Evolutionary conservation across 73 alveolate genomes (phyloP).

Genomic region (Paramecium tetraurelia): DNA sequence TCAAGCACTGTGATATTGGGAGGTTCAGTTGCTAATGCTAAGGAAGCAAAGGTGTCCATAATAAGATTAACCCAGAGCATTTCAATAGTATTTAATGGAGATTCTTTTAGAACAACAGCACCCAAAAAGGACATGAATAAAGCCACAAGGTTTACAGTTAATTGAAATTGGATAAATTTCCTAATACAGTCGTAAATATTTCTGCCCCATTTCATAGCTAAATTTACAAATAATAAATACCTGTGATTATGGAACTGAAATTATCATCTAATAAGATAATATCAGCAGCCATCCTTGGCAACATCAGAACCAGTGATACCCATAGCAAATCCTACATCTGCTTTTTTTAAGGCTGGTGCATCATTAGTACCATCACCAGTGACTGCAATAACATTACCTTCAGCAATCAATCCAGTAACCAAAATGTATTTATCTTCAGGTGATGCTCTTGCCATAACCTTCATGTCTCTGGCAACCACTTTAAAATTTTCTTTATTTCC

Average conservation of each 20-base stretch:
- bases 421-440: conserved; percentile 89
- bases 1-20: conserved; percentile 79
- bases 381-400: conserved; percentile 87
- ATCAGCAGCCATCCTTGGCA: conserved; percentile 86
- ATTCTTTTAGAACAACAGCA: conserved; percentile 71
- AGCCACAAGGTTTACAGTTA: conserved; percentile 82
- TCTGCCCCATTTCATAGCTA: conserved; percentile 84
- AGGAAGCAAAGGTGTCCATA: conserved; percentile 87
- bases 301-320: conserved; percentile 79
- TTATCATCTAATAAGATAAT: conserved; percentile 80
- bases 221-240: neutral
- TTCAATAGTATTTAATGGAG: conserved; percentile 80
- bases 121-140: conserved; percentile 82
- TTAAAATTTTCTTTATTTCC: conserved; percentile 76
- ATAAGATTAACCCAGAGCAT: conserved; percentile 89
- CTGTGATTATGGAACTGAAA: conserved; percentile 73
- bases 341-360: conserved; percentile 75
- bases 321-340: conserved; percentile 92
- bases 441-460: conserved; percentile 88
- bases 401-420: conserved; percentile 82
- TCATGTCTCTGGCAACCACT: conserved; percentile 62
- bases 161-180: conserved; percentile 79
- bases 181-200: conserved; percentile 80
- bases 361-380: conserved; percentile 92
- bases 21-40: conserved; percentile 96